Evolutionary conservation across 176 grass and related monocot genomes (phyloP).

Genomic region (Alloteropsis semialata): DNA sequence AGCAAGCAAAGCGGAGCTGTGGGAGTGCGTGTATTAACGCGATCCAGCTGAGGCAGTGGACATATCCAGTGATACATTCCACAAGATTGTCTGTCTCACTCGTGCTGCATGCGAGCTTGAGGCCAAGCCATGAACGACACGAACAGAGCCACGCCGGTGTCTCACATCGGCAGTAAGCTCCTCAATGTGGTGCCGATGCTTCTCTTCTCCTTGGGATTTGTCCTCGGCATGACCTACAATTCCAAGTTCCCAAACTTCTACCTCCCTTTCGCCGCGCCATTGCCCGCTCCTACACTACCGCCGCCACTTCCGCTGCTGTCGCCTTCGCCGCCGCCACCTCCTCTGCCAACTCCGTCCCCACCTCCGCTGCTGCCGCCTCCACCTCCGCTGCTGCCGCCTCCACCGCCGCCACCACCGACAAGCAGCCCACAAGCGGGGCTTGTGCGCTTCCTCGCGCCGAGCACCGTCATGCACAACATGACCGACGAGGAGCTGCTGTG

Average conservation of each 20-base stretch:
- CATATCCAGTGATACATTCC: no score
- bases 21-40: neutral
- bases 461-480: constrained; percentile 27
- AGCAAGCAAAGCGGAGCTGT: constrained; percentile 4
- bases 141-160: neutral
- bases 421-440: neutral
- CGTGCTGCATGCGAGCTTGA: neutral
- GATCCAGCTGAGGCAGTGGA: neutral
- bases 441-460: neutral
- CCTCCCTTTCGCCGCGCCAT: neutral
- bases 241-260: constrained; percentile 30
- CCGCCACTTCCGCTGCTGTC: neutral
- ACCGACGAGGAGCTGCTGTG: constrained; percentile 53
- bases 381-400: neutral
- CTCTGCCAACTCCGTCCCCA: no score
- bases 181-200: neutral
- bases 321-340: neutral
- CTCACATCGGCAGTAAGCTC: neutral
- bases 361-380: neutral
- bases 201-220: constrained; percentile 41
- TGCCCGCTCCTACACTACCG: neutral
- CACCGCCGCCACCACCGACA: neutral
- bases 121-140: neutral
- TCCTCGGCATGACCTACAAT: constrained; percentile 42
- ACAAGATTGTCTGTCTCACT: neutral